A percentile compares a stretch with the other conserved stretches of the same genome.
phyloP scores from a whole-genome alignment of 225 moss, liverwort and hornwort genomes.

The Ulota crispa region DNA sequence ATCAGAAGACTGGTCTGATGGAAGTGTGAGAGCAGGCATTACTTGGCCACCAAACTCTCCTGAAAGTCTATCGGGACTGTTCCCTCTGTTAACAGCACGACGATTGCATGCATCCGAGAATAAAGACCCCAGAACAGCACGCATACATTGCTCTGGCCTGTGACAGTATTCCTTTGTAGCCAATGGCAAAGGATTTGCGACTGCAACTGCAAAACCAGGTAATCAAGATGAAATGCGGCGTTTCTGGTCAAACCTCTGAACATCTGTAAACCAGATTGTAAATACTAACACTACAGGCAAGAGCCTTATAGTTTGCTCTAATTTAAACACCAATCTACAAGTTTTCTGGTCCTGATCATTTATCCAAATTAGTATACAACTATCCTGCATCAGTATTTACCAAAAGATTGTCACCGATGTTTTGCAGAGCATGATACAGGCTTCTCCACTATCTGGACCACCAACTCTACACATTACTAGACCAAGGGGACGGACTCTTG shows the following conservation, averaged over 20 bases:
- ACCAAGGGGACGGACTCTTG: neutral
- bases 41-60: conserved; percentile 67
- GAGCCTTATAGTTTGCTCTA: conserved; percentile 13
- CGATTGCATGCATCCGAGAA: conserved; percentile 82
- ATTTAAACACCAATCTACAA: conserved; percentile 17
- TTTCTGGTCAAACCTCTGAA: conserved; percentile 44
- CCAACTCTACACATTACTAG: conserved; percentile 6
- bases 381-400: conserved; percentile 11
- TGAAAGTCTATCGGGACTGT: conserved; percentile 65
- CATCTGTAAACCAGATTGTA: conserved; percentile 40
- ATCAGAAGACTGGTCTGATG: conserved; percentile 67
- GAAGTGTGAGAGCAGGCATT: conserved; percentile 48
- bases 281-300: conserved; percentile 27
- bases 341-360: neutral
- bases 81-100: conserved; percentile 61
- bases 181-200: conserved; percentile 88
- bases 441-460: conserved; percentile 19
- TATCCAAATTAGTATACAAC: conserved; percentile 6
- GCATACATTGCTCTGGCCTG: conserved; percentile 92
- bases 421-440: conserved; percentile 2
- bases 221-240: conserved; percentile 60
- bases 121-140: conserved; percentile 90
- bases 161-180: conserved; percentile 94
- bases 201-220: conserved; percentile 74
- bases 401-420: conserved; percentile 2